Conservation (phyloP, 768 basidiomycete species). For the Chalciporus piperatus region DNA sequence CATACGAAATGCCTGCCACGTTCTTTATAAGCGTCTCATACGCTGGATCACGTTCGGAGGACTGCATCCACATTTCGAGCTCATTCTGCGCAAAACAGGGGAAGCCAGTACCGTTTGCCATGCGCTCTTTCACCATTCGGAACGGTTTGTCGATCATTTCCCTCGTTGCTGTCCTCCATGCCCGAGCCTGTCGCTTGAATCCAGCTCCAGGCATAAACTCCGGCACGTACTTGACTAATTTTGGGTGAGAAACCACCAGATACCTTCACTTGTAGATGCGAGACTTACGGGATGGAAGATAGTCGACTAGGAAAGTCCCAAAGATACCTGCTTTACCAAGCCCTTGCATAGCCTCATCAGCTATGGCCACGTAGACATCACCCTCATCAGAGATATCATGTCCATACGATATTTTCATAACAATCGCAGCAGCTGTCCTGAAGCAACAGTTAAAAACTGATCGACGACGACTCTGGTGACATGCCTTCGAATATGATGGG, state of each 20-base stretch:
- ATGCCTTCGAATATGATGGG: slow-evolving; percentile 37
- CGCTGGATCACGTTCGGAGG: slow-evolving; percentile 22
- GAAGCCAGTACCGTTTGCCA: slow-evolving; percentile 35
- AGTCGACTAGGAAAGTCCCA: slow-evolving; percentile 44
- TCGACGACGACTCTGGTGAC: background rate
- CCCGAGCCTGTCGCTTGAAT: slow-evolving; percentile 46
- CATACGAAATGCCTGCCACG: slow-evolving; percentile 49
- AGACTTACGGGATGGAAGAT: slow-evolving; percentile 30
- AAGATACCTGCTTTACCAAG: slow-evolving; percentile 40
- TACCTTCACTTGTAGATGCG: background rate
- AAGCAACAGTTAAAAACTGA: background rate
- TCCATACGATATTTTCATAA: slow-evolving; percentile 43
- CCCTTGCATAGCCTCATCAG: slow-evolving; percentile 36
- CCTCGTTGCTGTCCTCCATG: slow-evolving; percentile 35
- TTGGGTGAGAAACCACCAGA: background rate
- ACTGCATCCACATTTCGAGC: slow-evolving; percentile 31
- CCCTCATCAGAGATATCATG: slow-evolving; percentile 35
- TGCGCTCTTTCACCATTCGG: slow-evolving; percentile 45
- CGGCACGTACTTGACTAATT: slow-evolving; percentile 45
- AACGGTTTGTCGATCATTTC: slow-evolving; percentile 34
- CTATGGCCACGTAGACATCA: slow-evolving; percentile 40
- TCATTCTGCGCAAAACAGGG: slow-evolving; percentile 47
- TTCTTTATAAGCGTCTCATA: slow-evolving; percentile 48
- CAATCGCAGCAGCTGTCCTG: slow-evolving; percentile 37
- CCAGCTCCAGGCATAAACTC: slow-evolving; percentile 46